A percentile compares a stretch with the other conserved stretches of the same genome.
Evolutionary conservation across 805 yeast species (phyloP).

Genomic region (Lachancea dasiensis): DNA sequence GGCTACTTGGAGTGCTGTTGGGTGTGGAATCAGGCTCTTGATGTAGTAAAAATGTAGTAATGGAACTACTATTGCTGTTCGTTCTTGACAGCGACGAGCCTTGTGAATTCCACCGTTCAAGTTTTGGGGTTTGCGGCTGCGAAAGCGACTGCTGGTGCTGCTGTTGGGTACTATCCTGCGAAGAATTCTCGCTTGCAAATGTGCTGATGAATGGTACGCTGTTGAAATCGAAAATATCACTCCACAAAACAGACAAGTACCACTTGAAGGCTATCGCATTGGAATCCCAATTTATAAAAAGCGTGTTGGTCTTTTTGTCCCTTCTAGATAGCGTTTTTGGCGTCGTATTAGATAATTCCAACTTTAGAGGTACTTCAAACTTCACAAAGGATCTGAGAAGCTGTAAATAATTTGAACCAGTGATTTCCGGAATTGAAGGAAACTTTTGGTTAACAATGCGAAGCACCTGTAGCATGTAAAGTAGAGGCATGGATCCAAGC

Average conservation of each 20-base stretch:
- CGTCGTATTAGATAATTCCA: not conserved
- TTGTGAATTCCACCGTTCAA: slow-evolving; percentile 29
- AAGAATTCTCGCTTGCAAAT: slow-evolving; percentile 1
- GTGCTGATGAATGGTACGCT: slow-evolving; percentile 9
- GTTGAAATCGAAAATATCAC: slow-evolving; percentile 21
- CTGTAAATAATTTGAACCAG: slow-evolving; percentile 20
- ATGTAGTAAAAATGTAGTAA: slow-evolving; percentile 13
- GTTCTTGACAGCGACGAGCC: slow-evolving; percentile 26
- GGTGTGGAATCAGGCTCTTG: slow-evolving; percentile 41
- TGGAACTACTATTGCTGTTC: slow-evolving; percentile 20
- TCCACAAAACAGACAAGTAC: slow-evolving; percentile 26
- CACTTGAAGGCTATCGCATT: slow-evolving; percentile 18
- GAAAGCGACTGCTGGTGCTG: slow-evolving; percentile 6
- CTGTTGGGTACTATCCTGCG: slow-evolving; percentile 5
- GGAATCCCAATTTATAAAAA: slow-evolving; percentile 13
- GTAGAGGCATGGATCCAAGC: slow-evolving; percentile 24
- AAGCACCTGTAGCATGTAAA: slow-evolving; percentile 16
- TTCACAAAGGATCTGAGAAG: slow-evolving; percentile 17
- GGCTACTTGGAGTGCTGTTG: slow-evolving; percentile 56
- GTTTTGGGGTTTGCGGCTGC: slow-evolving; percentile 18
- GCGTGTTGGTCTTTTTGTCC: slow-evolving; percentile 7
- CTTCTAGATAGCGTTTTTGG: slow-evolving; percentile 14
- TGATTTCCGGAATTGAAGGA: slow-evolving; percentile 24
- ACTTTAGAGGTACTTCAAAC: slow-evolving; percentile 12
- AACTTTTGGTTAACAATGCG: slow-evolving; percentile 19